phyloP scores from a whole-genome alignment of 2,329 filamentous ascomycete species.

The Colletotrichum phormii region DNA sequence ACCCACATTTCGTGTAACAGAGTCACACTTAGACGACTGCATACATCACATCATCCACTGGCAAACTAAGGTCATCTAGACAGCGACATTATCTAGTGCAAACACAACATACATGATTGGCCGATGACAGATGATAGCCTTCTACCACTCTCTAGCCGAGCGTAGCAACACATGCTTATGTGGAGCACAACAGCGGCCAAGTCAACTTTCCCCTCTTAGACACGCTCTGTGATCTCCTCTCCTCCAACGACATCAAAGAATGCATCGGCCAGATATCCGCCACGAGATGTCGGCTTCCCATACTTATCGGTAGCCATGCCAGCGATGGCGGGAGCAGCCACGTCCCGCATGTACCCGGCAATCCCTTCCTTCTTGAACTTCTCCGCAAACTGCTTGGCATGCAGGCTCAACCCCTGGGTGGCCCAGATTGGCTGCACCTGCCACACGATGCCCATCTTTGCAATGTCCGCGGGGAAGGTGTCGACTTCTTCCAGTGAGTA shows the following conservation, averaged over 20 bases:
- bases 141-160: background rate
- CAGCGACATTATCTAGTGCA: background rate
- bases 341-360: slow-evolving; percentile 45
- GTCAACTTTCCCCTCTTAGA: background rate
- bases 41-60: background rate
- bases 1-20: background rate
- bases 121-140: no score
- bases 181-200: background rate
- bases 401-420: slow-evolving; percentile 48
- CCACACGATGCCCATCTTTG: slow-evolving; percentile 44
- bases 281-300: background rate
- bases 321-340: slow-evolving; percentile 8
- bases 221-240: background rate
- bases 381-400: slow-evolving; percentile 47
- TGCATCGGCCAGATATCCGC: background rate
- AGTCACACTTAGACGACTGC: background rate
- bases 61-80: background rate
- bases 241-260: background rate
- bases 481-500: background rate
- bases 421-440: slow-evolving; percentile 55
- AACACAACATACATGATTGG: background rate
- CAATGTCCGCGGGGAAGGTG: background rate
- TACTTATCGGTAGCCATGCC: background rate
- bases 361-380: slow-evolving; percentile 50
- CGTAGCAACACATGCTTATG: background rate